Conservation (phyloP, 2,329 filamentous ascomycete species). For the Thermothelomyces thermophilus region DNA sequence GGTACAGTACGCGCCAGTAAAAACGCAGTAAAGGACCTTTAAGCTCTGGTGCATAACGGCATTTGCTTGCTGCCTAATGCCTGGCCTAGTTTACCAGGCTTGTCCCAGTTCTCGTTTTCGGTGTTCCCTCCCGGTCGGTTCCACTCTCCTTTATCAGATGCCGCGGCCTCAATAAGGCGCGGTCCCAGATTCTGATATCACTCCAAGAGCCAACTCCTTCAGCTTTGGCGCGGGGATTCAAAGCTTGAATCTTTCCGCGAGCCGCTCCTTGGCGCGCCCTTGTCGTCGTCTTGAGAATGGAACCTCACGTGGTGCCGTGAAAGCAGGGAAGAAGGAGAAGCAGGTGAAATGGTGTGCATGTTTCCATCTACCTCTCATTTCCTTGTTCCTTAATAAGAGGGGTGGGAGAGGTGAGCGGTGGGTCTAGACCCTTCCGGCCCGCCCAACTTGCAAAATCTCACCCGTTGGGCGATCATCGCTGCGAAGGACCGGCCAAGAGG, state of each 20-base stretch:
- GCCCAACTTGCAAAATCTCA: slow-evolving; percentile 85
- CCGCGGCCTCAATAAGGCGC: not conserved
- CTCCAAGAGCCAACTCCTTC: not conserved
- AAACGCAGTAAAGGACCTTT: slow-evolving; percentile 1
- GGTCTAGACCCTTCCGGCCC: slow-evolving; percentile 54
- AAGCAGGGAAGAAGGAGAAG: not conserved
- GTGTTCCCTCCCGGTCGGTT: not conserved
- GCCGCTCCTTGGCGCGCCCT: slow-evolving; percentile 14
- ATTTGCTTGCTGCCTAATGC: slow-evolving; percentile 9
- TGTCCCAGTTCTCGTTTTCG: slow-evolving; percentile 3
- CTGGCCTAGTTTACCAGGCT: not conserved
- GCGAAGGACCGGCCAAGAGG: slow-evolving; percentile 78
- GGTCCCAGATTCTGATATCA: slow-evolving; percentile 2
- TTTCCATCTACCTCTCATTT: slow-evolving; percentile 2
- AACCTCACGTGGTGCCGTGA: not conserved
- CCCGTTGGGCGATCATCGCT: slow-evolving; percentile 62
- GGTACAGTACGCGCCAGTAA: slow-evolving; percentile 11
- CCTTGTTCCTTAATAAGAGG: too few relatives aligned
- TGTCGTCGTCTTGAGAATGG: not conserved
- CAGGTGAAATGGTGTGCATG: not conserved
- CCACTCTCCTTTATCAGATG: slow-evolving; percentile 12
- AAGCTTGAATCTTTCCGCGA: slow-evolving; percentile 12
- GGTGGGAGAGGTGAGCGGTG: too few relatives aligned
- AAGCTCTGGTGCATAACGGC: slow-evolving; percentile 16
- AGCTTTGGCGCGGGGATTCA: slow-evolving; percentile 9